Evolutionary conservation across 1,284 basidiomycete species (phyloP).

Genomic region (Papiliotrema terrestris): DNA sequence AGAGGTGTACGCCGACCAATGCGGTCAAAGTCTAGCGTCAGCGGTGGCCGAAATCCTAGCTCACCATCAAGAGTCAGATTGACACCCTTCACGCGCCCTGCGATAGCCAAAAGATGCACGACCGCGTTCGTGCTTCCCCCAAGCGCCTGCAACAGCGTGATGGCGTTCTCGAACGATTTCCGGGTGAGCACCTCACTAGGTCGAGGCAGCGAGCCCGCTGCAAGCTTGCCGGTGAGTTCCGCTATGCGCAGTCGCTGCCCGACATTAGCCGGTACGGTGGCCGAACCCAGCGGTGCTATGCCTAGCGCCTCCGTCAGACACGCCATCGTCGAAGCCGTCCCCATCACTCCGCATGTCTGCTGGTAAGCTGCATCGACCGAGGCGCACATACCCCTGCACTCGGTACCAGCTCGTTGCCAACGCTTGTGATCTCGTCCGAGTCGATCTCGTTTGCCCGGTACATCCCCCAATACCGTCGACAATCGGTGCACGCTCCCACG

Average conservation of each 20-base stretch:
- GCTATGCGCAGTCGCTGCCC: constrained; percentile 42
- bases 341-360: constrained; percentile 48
- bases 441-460: constrained; percentile 43
- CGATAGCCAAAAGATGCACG: constrained; percentile 51
- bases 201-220: constrained; percentile 19
- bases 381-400: constrained; percentile 32
- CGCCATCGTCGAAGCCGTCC: constrained; percentile 47
- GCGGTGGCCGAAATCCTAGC: not conserved
- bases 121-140: constrained; percentile 52
- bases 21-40: constrained; percentile 39
- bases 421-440: constrained; percentile 39
- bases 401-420: constrained; percentile 45
- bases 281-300: constrained; percentile 40
- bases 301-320: constrained; percentile 44
- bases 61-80: constrained; percentile 47
- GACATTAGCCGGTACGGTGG: constrained; percentile 39
- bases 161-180: constrained; percentile 51
- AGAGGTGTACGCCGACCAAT: constrained; percentile 49
- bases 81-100: constrained; percentile 45
- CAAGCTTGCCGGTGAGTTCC: constrained; percentile 33
- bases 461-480: constrained; percentile 42
- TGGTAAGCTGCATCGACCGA: not conserved
- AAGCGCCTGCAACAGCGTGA: constrained; percentile 49
- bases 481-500: constrained; percentile 47
- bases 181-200: constrained; percentile 49